Evolutionary conservation across 2,329 filamentous ascomycete genomes (phyloP).

Genomic region (Colletotrichum chlorophyti): DNA sequence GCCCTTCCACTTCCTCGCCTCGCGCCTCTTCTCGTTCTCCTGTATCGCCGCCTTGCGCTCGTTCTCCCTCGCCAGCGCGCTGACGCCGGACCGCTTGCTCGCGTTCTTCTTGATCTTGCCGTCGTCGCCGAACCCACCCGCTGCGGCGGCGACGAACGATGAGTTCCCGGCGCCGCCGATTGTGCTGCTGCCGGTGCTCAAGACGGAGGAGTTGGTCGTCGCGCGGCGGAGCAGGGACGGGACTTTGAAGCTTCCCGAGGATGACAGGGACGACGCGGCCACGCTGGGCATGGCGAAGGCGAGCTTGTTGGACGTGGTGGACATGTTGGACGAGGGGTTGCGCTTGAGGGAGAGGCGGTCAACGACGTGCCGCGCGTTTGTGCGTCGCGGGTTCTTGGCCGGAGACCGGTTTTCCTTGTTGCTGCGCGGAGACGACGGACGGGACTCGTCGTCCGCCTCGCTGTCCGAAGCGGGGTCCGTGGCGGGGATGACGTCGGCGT

Average conservation of each 20-base stretch:
- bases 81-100: constrained; percentile 65
- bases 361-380: constrained; percentile 55
- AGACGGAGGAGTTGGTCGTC: constrained; percentile 68
- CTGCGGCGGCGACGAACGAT: constrained; percentile 6
- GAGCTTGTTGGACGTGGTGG: constrained; percentile 47
- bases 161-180: constrained; percentile 14
- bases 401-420: constrained; percentile 58
- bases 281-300: constrained; percentile 58
- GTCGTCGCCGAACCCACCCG: constrained; percentile 47
- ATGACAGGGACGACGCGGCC: constrained; percentile 42
- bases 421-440: constrained; percentile 34
- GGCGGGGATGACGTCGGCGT: constrained; percentile 54
- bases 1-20: constrained; percentile 64
- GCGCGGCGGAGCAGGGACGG: constrained; percentile 76
- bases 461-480: constrained; percentile 58
- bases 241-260: constrained; percentile 64
- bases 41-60: constrained; percentile 61
- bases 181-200: constrained; percentile 29
- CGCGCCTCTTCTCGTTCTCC: constrained; percentile 63
- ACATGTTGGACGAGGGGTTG: constrained; percentile 46
- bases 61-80: constrained; percentile 65
- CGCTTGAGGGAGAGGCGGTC: constrained; percentile 79
- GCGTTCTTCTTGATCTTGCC: constrained; percentile 66
- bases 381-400: constrained; percentile 42
- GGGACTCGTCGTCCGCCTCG: constrained; percentile 54